Conservation (phyloP, 2,329 filamentous ascomycete species). For the Calonectria henricotiae region DNA sequence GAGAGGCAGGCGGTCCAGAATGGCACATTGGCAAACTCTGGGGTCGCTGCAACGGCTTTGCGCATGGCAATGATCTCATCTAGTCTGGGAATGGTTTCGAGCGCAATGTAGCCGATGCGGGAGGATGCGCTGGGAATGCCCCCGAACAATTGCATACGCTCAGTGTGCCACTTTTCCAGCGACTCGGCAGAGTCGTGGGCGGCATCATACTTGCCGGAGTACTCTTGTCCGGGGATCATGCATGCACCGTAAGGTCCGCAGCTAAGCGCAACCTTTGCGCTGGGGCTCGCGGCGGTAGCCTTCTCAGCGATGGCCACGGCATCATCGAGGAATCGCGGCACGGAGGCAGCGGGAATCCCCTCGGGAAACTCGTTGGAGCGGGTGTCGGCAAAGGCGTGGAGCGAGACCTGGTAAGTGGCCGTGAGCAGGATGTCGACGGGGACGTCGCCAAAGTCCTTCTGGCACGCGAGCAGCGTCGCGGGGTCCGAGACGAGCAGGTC, state of each 20-base stretch:
- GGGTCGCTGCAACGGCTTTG: constrained; percentile 57
- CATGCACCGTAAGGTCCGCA: constrained; percentile 79
- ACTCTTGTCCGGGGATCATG: constrained; percentile 78
- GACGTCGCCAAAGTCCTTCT: constrained; percentile 69
- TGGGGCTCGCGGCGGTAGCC: constrained; percentile 48
- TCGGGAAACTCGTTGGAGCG: constrained; percentile 60
- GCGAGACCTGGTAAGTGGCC: constrained; percentile 78
- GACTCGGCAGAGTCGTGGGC: constrained; percentile 62
- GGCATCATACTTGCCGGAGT: constrained; percentile 73
- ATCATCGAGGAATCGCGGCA: constrained; percentile 62
- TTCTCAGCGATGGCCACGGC: constrained; percentile 64
- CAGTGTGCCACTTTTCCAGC: constrained; percentile 72
- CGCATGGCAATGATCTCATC: constrained; percentile 76
- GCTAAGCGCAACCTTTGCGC: constrained; percentile 69
- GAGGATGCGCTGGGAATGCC: constrained; percentile 57
- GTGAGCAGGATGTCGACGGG: constrained; percentile 77
- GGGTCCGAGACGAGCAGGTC: constrained; percentile 74
- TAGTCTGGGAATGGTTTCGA: constrained; percentile 77
- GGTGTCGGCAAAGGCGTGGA: constrained; percentile 71
- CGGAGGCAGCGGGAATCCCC: constrained; percentile 61
- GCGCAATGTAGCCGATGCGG: constrained; percentile 71
- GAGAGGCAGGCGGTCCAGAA: constrained; percentile 79
- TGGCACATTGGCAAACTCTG: constrained; percentile 54
- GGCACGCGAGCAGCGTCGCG: constrained; percentile 69
- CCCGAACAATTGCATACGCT: constrained; percentile 69